Percentiles rank a stretch among this genome's conserved stretches.
Conservation (phyloP, 495 filamentous ascomycete genomes). For the Cercophora newfieldiana region DNA sequence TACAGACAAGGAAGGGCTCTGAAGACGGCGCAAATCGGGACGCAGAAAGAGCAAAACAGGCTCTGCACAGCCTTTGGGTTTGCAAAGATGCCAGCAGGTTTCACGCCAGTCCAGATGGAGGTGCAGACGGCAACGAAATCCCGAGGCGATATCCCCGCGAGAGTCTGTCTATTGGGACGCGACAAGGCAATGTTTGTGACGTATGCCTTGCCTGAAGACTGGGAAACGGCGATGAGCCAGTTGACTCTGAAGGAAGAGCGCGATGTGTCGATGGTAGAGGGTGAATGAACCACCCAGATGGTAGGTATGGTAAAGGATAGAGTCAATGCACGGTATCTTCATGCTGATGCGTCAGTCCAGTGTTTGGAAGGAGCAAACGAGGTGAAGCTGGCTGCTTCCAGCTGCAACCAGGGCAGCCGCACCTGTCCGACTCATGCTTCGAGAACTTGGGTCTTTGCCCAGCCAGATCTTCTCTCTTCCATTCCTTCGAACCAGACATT, state of each 20-base stretch:
- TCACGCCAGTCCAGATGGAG: slow-evolving; percentile 50
- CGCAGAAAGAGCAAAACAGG: background rate
- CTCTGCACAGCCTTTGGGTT: slow-evolving; percentile 29
- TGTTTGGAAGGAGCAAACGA: no score
- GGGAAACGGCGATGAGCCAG: slow-evolving; percentile 13
- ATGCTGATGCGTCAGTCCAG: no score
- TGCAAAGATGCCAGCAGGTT: slow-evolving; percentile 32
- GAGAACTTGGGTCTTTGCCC: no score
- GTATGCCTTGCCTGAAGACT: slow-evolving; percentile 39
- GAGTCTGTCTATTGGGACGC: slow-evolving; percentile 48
- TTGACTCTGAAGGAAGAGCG: background rate
- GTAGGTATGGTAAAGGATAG: no score
- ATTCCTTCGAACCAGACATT: no score
- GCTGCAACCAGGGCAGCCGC: no score
- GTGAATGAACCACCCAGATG: no score
- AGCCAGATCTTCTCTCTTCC: no score
- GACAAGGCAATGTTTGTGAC: slow-evolving; percentile 45
- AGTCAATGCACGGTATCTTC: no score
- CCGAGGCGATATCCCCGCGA: slow-evolving; percentile 38
- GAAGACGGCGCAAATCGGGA: background rate
- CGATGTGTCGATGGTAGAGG: background rate
- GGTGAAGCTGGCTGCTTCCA: no score
- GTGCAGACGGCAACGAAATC: slow-evolving; percentile 38
- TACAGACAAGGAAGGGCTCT: slow-evolving; percentile 12
- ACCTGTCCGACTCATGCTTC: no score